Evolutionary conservation across 116 monocot species (phyloP).

Genomic region (Iris pallida): DNA sequence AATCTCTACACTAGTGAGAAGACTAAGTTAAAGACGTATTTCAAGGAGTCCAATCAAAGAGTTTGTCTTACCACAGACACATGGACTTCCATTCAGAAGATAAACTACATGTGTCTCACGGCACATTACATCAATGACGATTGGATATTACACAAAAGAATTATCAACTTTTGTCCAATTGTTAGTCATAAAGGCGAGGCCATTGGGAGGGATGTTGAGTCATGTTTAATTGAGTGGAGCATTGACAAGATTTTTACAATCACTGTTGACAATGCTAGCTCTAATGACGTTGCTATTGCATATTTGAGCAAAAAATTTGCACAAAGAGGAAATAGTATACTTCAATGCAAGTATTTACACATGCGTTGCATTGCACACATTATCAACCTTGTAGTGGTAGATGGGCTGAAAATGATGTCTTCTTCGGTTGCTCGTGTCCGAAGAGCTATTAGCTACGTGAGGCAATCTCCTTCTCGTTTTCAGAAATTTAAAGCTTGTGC

Average conservation of each 20-base stretch:
- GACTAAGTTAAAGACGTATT: too few relatives aligned
- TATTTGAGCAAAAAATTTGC: background rate
- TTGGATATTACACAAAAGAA: too few relatives aligned
- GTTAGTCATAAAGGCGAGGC: background rate
- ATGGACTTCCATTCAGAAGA: too few relatives aligned
- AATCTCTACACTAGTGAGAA: too few relatives aligned
- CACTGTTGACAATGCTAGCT: constrained; percentile 1
- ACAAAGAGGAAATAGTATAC: too few relatives aligned
- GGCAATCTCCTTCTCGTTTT: background rate
- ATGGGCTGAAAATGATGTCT: background rate
- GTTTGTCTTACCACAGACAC: too few relatives aligned
- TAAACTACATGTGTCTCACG: too few relatives aligned
- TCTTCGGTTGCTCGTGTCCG: background rate
- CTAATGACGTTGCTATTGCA: background rate
- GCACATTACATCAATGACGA: too few relatives aligned
- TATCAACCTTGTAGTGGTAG: background rate
- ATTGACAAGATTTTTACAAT: background rate
- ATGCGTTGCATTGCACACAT: background rate
- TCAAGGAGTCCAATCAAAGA: too few relatives aligned
- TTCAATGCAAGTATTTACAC: background rate
- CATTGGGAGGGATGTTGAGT: background rate
- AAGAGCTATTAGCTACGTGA: background rate
- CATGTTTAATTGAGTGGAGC: background rate
- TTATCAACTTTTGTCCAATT: background rate
- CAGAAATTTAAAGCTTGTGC: background rate